These are phyloP conservation scores for Syncephalis plumigaleata DNA, from an alignment of 371 early-diverging fungal species.

Conservation along the genomic window DNA sequence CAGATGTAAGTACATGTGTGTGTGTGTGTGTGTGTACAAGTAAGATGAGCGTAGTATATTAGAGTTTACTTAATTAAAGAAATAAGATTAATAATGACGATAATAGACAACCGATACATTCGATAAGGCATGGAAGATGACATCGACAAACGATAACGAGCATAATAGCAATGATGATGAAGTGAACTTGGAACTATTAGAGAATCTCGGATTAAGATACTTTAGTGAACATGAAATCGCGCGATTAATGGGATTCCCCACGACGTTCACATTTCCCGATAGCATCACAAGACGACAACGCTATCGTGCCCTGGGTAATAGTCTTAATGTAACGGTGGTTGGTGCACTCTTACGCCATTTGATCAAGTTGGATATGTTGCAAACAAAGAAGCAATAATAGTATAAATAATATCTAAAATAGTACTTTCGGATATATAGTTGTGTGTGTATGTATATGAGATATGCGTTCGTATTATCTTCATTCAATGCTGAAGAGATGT, in stretches of 20 bases:
- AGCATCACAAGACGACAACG: conserved; percentile 32
- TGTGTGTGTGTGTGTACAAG: no score
- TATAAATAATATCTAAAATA: no score
- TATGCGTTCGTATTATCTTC: no score
- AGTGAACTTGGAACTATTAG: background rate
- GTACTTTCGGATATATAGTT: no score
- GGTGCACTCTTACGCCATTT: conserved; percentile 30
- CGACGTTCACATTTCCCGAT: conserved; percentile 29
- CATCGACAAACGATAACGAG: background rate
- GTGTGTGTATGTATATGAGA: no score
- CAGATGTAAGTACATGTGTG: conserved; percentile 22
- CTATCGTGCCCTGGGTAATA: conserved; percentile 47
- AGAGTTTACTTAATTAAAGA: no score
- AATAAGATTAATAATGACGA: background rate
- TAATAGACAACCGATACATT: background rate
- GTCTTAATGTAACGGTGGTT: conserved; percentile 44
- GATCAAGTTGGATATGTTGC: background rate
- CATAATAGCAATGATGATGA: background rate
- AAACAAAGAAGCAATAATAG: no score
- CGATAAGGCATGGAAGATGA: background rate
- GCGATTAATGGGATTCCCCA: conserved; percentile 63
- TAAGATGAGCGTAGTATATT: no score
- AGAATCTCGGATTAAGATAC: conserved; percentile 25
- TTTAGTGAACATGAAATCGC: conserved; percentile 66
- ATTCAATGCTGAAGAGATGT: conserved; percentile 4